Percentiles rank a stretch among this genome's conserved stretches.
phyloP scores from a whole-genome alignment of 1,284 basidiomycete species.

The Xanthoconium separans region DNA sequence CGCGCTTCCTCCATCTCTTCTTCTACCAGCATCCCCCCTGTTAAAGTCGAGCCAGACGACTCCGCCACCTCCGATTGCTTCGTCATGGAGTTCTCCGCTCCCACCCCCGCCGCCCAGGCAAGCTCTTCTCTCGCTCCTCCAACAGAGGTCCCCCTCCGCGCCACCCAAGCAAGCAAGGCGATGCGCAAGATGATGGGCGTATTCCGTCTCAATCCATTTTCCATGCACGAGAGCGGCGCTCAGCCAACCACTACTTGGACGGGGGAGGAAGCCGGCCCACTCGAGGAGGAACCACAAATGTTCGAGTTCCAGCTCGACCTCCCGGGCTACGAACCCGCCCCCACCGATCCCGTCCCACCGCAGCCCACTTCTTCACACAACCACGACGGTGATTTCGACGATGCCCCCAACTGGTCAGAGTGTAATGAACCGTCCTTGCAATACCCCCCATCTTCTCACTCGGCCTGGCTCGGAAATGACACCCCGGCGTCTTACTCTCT shows the following conservation, averaged over 20 bases:
- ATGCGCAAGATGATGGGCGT: slow-evolving; percentile 75
- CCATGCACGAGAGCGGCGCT: slow-evolving; percentile 55
- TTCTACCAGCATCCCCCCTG: slow-evolving; percentile 27
- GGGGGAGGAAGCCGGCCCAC: slow-evolving; percentile 48
- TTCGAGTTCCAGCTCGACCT: slow-evolving; percentile 62
- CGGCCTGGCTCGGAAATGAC: slow-evolving; percentile 31
- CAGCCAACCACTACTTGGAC: slow-evolving; percentile 39
- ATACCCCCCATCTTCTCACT: slow-evolving; percentile 28
- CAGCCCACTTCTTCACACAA: slow-evolving; percentile 11
- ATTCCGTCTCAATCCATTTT: slow-evolving; percentile 73
- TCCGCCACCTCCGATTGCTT: slow-evolving; percentile 30
- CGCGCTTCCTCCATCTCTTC: slow-evolving; percentile 35
- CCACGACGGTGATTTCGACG: slow-evolving; percentile 19
- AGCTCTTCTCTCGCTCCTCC: slow-evolving; percentile 47
- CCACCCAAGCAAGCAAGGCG: slow-evolving; percentile 61
- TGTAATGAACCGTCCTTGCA: slow-evolving; percentile 19
- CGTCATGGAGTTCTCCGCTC: slow-evolving; percentile 36
- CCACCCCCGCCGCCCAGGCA: slow-evolving; percentile 30
- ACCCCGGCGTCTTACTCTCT: slow-evolving; percentile 29
- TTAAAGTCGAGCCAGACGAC: slow-evolving; percentile 34
- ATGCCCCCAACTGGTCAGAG: slow-evolving; percentile 23
- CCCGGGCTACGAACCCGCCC: slow-evolving; percentile 26
- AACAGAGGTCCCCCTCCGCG: slow-evolving; percentile 69
- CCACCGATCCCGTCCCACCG: slow-evolving; percentile 17
- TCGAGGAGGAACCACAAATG: slow-evolving; percentile 56